Base-by-base conservation (phyloP, 306 rosid genomes). In the Quercus glauca region DNA sequence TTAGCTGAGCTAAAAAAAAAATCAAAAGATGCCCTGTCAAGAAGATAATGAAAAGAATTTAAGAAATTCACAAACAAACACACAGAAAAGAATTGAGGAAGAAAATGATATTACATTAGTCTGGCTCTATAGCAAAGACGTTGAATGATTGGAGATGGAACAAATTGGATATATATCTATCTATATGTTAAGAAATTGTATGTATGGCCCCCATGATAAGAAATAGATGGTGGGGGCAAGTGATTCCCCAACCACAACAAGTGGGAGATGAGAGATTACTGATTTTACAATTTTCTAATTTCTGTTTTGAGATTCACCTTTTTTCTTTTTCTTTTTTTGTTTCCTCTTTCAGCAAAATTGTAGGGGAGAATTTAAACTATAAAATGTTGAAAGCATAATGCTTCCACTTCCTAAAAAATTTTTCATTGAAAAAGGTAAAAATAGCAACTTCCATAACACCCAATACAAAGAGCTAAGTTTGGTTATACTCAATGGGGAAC, bases 171-270 rank as follows among this genome's bases (percentile, higher is more conserved):
- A 81, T 8, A 41, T 8, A 41, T 41, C 11, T 41, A 6, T 37
- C 2, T 37, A 35, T 87, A 83, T 78, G 71, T 67, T 61, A 56
- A 75, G 84, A 83, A 83, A 83, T 87, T 77, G 21, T 83, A 78
- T 86, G 84, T 41, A 41, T 41, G 45, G 45, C 11, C 84, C 78
- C 78, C 87, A 56, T 63, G 65, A 78, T 81, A 81, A 82, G 89
- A 29, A 41, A 28, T 69, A 86, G 90, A 86, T 69, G 85, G 88
- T 86, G 86, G 91, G 92, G 89, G 70, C 90, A 82, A 82, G 21
- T 84, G 81, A 86, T 82, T 86, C 90, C 92, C 92, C 80, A 90
- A 87, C 94, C 92, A 90, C 92, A 89, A 74, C 75, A 70, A 75
- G 2, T 68, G 25, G 26, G 72, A 68, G 71, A 68, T 68, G 51